Evolutionary conservation across 169 alveolate genomes (phyloP), one percentile per base, ranked within the genome.

Genomic region (Amoebophrya sp.): DNA sequence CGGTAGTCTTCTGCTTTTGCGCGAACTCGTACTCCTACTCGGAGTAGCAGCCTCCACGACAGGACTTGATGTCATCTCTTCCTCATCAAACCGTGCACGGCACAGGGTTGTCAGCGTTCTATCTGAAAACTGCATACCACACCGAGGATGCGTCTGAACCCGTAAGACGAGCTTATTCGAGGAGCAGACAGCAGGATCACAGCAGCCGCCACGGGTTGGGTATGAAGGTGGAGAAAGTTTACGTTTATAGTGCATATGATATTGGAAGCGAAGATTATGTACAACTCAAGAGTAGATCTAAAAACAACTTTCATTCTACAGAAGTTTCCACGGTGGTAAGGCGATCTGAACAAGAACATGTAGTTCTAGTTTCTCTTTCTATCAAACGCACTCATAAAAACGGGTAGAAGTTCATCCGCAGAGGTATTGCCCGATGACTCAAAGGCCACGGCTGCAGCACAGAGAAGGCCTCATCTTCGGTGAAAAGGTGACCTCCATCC

Each of bases 141-240:
- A 65, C 39, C 83, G 83, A 26, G 36, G 1, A 36, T 65, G 83
- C 83, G 83, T 6, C 83, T 65, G 18, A 10, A 65, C 83, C 2
- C 83, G 83, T 0, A 65, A 36, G 38, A 65, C 83, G 2, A 65
- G 83, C 33, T 65, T 1, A 6, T 36, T 12, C 83, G 18, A 0
- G 18, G 33, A 1, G 83, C 83, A 65, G 33, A 26, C 33, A 10
- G 38, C 2, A 6, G 83, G 83, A 36, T 6, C 83, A 36, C 83
- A 65, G 83, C 83, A 65, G 83, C 33, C 33, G 83, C 83, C 83
- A 10, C 83, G 83, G 38, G 83, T 65, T n/a, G n/a, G n/a, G n/a
- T n/a, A n/a, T n/a, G n/a, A n/a, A n/a, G n/a, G n/a, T n/a, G n/a
- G n/a, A n/a, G n/a, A n/a, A n/a, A n/a, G n/a, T n/a, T n/a, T n/a